phyloP scores from a whole-genome alignment of 352 stramenopile genomes.

The Globisporangium paroecandrum region DNA sequence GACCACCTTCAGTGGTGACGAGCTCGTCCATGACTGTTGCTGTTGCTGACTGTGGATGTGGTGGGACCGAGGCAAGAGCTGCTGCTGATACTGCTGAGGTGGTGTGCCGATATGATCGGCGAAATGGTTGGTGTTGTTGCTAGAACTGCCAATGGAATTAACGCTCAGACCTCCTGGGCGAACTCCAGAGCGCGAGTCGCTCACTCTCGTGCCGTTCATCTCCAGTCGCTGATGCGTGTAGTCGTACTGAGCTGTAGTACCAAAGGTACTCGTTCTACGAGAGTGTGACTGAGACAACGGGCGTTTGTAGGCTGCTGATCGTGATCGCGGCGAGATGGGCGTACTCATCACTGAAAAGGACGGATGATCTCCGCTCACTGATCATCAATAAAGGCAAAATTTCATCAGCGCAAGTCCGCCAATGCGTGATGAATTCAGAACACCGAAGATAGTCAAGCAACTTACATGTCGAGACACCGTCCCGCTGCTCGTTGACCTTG shows the following conservation, averaged over 20 bases:
- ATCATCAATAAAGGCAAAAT: neutral
- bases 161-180: neutral
- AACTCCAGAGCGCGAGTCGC: neutral
- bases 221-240: neutral
- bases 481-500: conserved; percentile 17
- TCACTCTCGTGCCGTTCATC: conserved; percentile 5
- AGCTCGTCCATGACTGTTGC: neutral
- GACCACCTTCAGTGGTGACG: neutral
- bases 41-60: conserved; percentile 6
- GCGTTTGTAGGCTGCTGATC: conserved; percentile 17
- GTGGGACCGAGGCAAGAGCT: conserved; percentile 4
- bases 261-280: neutral
- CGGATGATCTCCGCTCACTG: neutral
- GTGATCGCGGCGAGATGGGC: conserved; percentile 9
- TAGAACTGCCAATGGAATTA: neutral
- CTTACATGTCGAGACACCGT: neutral
- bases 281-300: neutral
- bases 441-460: too few species aligned
- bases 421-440: too few species aligned
- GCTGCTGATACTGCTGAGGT: neutral
- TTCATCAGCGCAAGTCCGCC: too few species aligned
- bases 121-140: conserved; percentile 2
- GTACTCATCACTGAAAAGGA: conserved; percentile 5
- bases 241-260: neutral
- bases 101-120: neutral